phyloP scores from a whole-genome alignment of 176 grass and related monocot species.

The Musa acuminata region DNA sequence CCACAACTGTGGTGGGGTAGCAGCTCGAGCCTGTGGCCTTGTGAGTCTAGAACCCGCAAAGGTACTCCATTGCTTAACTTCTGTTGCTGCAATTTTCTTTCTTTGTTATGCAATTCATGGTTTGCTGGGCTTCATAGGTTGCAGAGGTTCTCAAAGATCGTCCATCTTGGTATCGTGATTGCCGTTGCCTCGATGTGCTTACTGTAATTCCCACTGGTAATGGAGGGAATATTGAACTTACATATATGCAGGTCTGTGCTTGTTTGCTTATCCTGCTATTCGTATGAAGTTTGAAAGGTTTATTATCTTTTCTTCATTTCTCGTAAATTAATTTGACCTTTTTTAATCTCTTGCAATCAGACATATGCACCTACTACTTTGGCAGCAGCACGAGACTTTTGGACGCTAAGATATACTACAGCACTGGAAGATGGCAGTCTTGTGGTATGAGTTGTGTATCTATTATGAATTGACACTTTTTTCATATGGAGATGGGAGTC shows the following conservation, averaged over 20 bases:
- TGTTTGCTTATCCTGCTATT: not conserved
- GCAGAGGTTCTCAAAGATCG: conserved; percentile 89
- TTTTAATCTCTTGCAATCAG: conserved; percentile 26
- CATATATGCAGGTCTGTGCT: conserved; percentile 75
- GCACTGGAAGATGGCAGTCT: too few species aligned
- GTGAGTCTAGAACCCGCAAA: too few species aligned
- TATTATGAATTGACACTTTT: too few species aligned
- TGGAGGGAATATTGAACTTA: conserved; percentile 76
- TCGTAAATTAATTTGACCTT: not conserved
- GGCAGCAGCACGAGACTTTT: too few species aligned
- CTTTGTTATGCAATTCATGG: conserved; percentile 10
- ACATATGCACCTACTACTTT: conserved; percentile 94
- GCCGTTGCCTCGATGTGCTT: conserved; percentile 74
- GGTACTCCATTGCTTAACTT: not conserved
- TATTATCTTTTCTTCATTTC: not conserved
- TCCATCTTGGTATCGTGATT: conserved; percentile 82
- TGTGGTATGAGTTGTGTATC: too few species aligned
- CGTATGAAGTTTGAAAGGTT: not conserved
- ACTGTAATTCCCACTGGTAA: conserved; percentile 78
- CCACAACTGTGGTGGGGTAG: too few species aligned
- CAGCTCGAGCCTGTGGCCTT: too few species aligned
- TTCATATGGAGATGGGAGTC: too few species aligned
- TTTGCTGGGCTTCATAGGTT: conserved; percentile 26
- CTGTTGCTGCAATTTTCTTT: not conserved
- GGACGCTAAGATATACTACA: too few species aligned